A percentile compares a stretch with the other conserved stretches of the same genome.
Evolutionary conservation across 2,329 filamentous ascomycete genomes (phyloP).

Genomic region (Colletotrichum chrysophilum): DNA sequence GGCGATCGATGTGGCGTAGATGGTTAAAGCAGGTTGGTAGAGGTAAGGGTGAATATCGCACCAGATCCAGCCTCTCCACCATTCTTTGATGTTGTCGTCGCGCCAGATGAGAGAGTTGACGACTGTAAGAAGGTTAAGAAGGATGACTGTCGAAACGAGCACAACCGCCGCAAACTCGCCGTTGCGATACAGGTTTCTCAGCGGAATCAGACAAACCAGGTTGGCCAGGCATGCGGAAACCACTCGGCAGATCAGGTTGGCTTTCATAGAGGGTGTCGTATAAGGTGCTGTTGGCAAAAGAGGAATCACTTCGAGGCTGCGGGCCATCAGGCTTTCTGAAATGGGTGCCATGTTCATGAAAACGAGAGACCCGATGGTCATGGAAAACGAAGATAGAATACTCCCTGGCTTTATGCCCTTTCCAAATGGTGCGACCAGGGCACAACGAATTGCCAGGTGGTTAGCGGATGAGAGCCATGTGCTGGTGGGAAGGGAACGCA

Average conservation of each 20-base stretch:
- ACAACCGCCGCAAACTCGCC: constrained; percentile 59
- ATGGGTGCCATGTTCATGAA: background rate
- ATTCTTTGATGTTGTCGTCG: constrained; percentile 51
- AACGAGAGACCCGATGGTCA: background rate
- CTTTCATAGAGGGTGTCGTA: constrained; percentile 32
- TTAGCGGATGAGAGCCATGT: background rate
- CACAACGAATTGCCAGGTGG: background rate
- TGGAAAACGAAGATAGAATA: background rate
- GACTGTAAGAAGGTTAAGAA: constrained; percentile 54
- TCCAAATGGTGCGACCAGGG: background rate
- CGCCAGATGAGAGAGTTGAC: constrained; percentile 60
- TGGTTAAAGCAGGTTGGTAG: constrained; percentile 46
- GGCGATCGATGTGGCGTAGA: constrained; percentile 57
- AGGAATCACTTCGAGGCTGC: background rate
- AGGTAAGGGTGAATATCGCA: constrained; percentile 58
- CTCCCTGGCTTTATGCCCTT: background rate
- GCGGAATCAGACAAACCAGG: constrained; percentile 53
- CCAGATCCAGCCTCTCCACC: constrained; percentile 58
- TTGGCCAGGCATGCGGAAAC: constrained; percentile 50
- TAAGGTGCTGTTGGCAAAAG: constrained; percentile 10
- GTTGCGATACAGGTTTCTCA: constrained; percentile 54
- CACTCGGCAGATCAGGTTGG: constrained; percentile 56
- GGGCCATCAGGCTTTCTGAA: background rate
- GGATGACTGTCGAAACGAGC: constrained; percentile 49
- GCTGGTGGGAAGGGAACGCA: background rate